A percentile compares a stretch with the other conserved stretches of the same genome.
These are phyloP conservation scores for Ambrosiella xylebori DNA, from an alignment of 2,329 filamentous ascomycete species.

Conservation along the genomic window DNA sequence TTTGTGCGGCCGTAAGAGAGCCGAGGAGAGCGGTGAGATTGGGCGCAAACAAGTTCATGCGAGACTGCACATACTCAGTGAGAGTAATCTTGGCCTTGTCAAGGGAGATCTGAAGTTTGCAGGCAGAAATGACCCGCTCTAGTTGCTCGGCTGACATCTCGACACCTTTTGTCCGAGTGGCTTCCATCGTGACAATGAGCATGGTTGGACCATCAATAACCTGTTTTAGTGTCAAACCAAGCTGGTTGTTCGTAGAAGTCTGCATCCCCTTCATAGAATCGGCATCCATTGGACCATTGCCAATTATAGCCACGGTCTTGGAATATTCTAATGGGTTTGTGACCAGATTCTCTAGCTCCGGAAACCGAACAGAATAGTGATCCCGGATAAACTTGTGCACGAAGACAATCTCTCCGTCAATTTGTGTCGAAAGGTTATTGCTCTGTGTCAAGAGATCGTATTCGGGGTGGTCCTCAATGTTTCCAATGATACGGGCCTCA, in stretches of 20 bases:
- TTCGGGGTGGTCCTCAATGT: slow-evolving; percentile 81
- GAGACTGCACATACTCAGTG: slow-evolving; percentile 87
- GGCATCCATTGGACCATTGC: slow-evolving; percentile 74
- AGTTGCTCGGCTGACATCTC: slow-evolving; percentile 63
- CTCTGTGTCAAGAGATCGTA: slow-evolving; percentile 78
- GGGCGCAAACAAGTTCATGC: slow-evolving; percentile 90
- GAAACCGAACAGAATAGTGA: slow-evolving; percentile 86
- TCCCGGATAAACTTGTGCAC: slow-evolving; percentile 95
- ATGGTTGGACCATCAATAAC: slow-evolving; percentile 77
- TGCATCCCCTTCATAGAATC: slow-evolving; percentile 67
- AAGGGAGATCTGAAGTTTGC: slow-evolving; percentile 73
- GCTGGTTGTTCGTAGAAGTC: slow-evolving; percentile 57
- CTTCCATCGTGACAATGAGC: slow-evolving; percentile 93
- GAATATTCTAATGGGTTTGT: slow-evolving; percentile 89
- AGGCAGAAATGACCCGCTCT: slow-evolving; percentile 55
- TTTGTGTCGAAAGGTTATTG: slow-evolving; percentile 77
- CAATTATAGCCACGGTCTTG: slow-evolving; percentile 82
- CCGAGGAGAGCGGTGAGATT: slow-evolving; percentile 85
- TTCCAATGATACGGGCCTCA: slow-evolving; percentile 51
- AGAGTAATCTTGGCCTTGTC: slow-evolving; percentile 74
- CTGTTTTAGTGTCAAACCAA: slow-evolving; percentile 57
- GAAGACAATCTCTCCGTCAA: slow-evolving; percentile 79
- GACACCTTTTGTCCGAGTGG: slow-evolving; percentile 70
- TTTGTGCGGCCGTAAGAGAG: slow-evolving; percentile 80
- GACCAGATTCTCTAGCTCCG: slow-evolving; percentile 77